phyloP scores from a whole-genome alignment of 306 rosid species.

The Canavalia ensiformis region DNA sequence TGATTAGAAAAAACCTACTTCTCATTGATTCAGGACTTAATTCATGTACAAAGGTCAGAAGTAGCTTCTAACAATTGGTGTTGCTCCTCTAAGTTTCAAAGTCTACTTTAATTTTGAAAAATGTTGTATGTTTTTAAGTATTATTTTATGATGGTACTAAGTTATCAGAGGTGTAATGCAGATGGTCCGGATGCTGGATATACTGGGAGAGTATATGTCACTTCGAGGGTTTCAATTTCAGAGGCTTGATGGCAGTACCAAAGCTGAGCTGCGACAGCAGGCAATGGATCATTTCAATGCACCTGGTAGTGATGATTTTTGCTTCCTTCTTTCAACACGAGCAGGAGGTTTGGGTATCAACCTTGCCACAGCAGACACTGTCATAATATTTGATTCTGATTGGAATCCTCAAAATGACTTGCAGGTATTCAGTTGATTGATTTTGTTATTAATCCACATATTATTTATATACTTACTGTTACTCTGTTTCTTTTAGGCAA shows the following conservation, averaged over 20 bases:
- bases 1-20: background rate
- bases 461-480: constrained; percentile 29
- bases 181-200: constrained; percentile 99
- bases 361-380: constrained; percentile 99
- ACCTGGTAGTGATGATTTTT: constrained; percentile 97
- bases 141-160: constrained; percentile 37
- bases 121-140: constrained; percentile 26
- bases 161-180: constrained; percentile 55
- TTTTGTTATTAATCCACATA: constrained; percentile 12
- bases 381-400: constrained; percentile 97
- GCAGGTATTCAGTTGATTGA: constrained; percentile 65
- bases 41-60: constrained; percentile 17
- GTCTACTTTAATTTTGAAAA: background rate
- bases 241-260: constrained; percentile 98
- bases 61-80: constrained; percentile 27
- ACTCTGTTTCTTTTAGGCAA: constrained; percentile 67
- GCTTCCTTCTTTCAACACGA: constrained; percentile 98
- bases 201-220: constrained; percentile 91
- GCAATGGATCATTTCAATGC: constrained; percentile 99
- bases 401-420: constrained; percentile 99
- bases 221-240: constrained; percentile 96
- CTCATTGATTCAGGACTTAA: constrained; percentile 6
- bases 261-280: constrained; percentile 97
- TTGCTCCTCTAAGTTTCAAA: constrained; percentile 19
- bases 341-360: constrained; percentile 99